phyloP scores from a whole-genome alignment of 2,329 filamentous ascomycete genomes.

The Aspergillus hortae region DNA sequence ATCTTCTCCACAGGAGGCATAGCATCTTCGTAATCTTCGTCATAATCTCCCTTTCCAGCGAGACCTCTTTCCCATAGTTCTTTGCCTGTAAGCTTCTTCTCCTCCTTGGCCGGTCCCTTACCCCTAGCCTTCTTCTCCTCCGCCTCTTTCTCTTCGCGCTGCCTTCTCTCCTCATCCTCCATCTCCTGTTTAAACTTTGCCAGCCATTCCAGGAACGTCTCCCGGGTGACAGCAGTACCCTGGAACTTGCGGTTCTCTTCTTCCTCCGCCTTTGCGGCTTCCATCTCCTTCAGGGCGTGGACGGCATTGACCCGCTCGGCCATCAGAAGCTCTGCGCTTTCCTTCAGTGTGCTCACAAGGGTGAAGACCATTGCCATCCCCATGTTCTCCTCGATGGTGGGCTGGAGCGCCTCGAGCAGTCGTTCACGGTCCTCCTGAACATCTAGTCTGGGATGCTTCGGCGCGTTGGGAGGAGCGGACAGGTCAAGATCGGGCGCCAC shows the following conservation, averaged over 20 bases:
- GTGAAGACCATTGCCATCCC: constrained; percentile 99
- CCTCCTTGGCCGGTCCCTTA: constrained; percentile 65
- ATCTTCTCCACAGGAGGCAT: constrained; percentile 63
- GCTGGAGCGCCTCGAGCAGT: constrained; percentile 67
- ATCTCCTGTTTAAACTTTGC: constrained; percentile 74
- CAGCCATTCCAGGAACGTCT: constrained; percentile 81
- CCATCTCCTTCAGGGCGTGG: constrained; percentile 51
- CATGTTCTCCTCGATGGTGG: constrained; percentile 83
- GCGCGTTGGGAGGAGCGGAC: constrained; percentile 65
- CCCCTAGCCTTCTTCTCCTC: constrained; percentile 81
- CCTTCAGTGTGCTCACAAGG: constrained; percentile 80
- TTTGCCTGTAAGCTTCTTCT: constrained; percentile 64
- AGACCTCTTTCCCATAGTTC: constrained; percentile 77
- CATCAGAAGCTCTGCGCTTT: constrained; percentile 83
- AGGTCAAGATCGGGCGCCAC: constrained; percentile 79
- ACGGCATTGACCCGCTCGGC: constrained; percentile 65
- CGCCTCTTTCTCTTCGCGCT: constrained; percentile 70
- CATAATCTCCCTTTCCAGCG: constrained; percentile 62
- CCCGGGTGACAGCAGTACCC: constrained; percentile 80
- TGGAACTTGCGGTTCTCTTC: constrained; percentile 98
- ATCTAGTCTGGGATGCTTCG: constrained; percentile 70
- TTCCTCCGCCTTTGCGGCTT: constrained; percentile 63
- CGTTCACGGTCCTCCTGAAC: constrained; percentile 73
- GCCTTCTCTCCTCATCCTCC: constrained; percentile 64
- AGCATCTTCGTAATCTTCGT: constrained; percentile 64